Base-by-base conservation (phyloP, 352 stramenopile genomes). In the Pythium guiyangense region DNA sequence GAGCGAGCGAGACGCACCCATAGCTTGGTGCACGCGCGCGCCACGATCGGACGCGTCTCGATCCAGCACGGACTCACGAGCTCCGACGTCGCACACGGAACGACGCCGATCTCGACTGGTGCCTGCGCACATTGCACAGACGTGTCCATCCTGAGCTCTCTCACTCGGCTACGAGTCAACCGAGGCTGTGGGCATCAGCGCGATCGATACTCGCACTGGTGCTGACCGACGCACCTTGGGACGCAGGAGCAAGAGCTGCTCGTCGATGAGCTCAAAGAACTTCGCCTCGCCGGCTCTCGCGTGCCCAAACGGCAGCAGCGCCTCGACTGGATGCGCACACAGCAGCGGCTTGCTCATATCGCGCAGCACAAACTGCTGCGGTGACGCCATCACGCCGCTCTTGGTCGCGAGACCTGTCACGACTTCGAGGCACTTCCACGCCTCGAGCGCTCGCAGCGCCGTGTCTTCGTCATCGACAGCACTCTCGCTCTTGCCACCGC, bases 351-450 rank as follows among this genome's bases (percentile, higher is more conserved):
- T 72, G 22, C 67, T 52, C 27, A 69, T 74, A 11, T 75, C 57
- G 2, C 66, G 58, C 45, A 63, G 56, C 40, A 87, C 11, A 12
- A 90, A 60, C 29, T 79, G 62, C 31, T 87, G 70, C 3, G 74
- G 69, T 9, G 71, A 84, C 15, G 60, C 50, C 42, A 83, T 54
- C 2, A 77, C 43, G 37, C 62, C 58, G 22, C 54, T 70, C 4
- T 64, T 63, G 52, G 59, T 66, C 14, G 57, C 60, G 8, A 86
- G 57, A 5, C 67, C 62, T 18, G 67, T 64, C 11, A 88, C 56
- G 6, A 71, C 74, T 59, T 92, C 75, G 0, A 92, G 63, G 48
- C 82, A 92, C 26, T 81, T 81, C 82, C 82, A 92, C 5, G 72
- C 51, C 55, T 85, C 74, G 29, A 92, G 57, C 17, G 76, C 68